phyloP scores from a whole-genome alignment of 305 asterid genomes.

The Fraxinus baroniana region DNA sequence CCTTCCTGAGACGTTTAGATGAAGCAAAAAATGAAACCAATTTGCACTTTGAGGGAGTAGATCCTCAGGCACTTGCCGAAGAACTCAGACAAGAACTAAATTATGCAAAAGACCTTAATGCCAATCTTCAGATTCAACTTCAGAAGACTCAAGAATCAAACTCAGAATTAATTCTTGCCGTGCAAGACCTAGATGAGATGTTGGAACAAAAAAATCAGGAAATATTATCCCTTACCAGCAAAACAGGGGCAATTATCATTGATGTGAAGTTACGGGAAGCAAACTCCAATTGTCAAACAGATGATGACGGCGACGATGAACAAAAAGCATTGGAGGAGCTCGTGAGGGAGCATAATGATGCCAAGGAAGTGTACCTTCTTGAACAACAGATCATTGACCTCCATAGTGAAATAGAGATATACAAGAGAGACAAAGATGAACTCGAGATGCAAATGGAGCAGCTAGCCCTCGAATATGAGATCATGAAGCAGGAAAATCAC shows the following conservation, averaged over 20 bases:
- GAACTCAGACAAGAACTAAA: constrained; percentile 85
- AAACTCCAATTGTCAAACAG: constrained; percentile 25
- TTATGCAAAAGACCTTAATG: constrained; percentile 69
- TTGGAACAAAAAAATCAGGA: constrained; percentile 72
- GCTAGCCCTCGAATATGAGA: constrained; percentile 94
- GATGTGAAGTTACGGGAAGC: constrained; percentile 26
- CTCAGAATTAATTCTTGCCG: constrained; percentile 86
- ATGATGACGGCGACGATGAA: constrained; percentile 60
- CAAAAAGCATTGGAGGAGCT: constrained; percentile 80
- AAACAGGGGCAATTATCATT: constrained; percentile 22
- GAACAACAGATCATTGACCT: constrained; percentile 84
- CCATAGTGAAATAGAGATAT: constrained; percentile 68
- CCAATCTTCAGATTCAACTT: constrained; percentile 76
- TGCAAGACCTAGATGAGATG: constrained; percentile 81
- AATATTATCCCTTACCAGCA: constrained; percentile 32
- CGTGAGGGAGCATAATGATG: constrained; percentile 67
- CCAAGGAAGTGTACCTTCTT: constrained; percentile 58
- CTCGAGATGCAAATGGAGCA: constrained; percentile 95
- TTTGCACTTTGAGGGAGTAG: constrained; percentile 51
- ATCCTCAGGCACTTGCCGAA: constrained; percentile 49
- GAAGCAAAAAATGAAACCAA: constrained; percentile 41
- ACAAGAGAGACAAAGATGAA: constrained; percentile 74
- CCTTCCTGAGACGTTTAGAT: constrained; percentile 31
- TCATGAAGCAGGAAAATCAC: constrained; percentile 90
- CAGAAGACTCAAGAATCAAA: constrained; percentile 89